phyloP scores from a whole-genome alignment of 2,329 filamentous ascomycete genomes.

The Immersiporthe knoxdaviesiana region DNA sequence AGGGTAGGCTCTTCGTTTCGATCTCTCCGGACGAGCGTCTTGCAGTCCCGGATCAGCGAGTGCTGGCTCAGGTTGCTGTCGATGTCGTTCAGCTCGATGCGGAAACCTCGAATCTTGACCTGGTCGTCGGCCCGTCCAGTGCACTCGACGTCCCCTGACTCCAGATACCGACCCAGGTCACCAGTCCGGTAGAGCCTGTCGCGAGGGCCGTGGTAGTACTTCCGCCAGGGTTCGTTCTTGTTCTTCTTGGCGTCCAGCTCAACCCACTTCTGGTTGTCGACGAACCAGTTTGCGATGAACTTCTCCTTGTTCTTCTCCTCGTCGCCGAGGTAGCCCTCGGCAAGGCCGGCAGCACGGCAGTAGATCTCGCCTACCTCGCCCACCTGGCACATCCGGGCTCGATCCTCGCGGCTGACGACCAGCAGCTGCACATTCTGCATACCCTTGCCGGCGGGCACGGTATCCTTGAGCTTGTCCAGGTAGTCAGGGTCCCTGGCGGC shows the following conservation, averaged over 20 bases:
- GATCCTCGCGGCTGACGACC: slow-evolving; percentile 72
- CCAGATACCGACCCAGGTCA: slow-evolving; percentile 78
- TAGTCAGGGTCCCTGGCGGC: slow-evolving; percentile 60
- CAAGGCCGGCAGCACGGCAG: slow-evolving; percentile 79
- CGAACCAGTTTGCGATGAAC: slow-evolving; percentile 86
- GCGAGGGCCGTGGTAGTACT: slow-evolving; percentile 77
- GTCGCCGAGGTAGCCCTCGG: slow-evolving; percentile 63
- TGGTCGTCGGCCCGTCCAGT: slow-evolving; percentile 84
- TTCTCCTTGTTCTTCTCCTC: slow-evolving; percentile 63
- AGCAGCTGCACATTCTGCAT: slow-evolving; percentile 90
- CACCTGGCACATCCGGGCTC: slow-evolving; percentile 71
- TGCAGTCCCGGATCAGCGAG: slow-evolving; percentile 78
- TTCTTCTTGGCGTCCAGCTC: slow-evolving; percentile 62
- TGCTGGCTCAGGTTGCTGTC: slow-evolving; percentile 79
- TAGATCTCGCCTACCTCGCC: slow-evolving; percentile 87
- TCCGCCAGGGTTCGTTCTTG: slow-evolving; percentile 71
- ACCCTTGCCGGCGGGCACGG: slow-evolving; percentile 80
- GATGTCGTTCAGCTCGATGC: slow-evolving; percentile 93
- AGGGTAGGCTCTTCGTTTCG: slow-evolving; percentile 83
- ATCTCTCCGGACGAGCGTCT: slow-evolving; percentile 82
- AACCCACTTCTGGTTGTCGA: slow-evolving; percentile 71
- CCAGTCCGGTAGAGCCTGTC: slow-evolving; percentile 88
- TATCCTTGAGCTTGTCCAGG: slow-evolving; percentile 59
- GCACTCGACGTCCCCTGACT: slow-evolving; percentile 72
- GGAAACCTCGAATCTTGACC: slow-evolving; percentile 94